phyloP scores from a whole-genome alignment of 208 protist genomes.

The Leishmania arabica region DNA sequence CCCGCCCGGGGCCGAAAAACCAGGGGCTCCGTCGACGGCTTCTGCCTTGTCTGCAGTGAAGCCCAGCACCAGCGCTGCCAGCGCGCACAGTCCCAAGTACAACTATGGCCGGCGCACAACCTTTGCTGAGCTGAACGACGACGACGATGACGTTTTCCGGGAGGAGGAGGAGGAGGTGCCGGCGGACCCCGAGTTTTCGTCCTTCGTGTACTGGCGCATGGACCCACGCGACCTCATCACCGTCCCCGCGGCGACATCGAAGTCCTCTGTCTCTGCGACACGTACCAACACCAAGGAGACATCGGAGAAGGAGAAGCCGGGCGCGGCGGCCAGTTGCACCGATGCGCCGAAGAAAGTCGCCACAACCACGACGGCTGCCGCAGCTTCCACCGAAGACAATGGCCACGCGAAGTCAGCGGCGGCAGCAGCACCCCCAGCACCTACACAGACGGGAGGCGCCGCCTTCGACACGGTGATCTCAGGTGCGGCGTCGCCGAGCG shows the following conservation, averaged over 20 bases:
- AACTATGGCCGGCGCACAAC: slow-evolving; percentile 11
- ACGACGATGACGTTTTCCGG: not conserved
- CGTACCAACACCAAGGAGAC: not conserved
- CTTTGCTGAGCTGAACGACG: not conserved
- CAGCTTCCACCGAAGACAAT: not conserved
- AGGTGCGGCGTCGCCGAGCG: not conserved
- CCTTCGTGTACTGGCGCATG: slow-evolving; percentile 81
- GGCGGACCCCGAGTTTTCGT: slow-evolving; percentile 70
- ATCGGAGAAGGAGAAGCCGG: not conserved
- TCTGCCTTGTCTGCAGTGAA: not conserved
- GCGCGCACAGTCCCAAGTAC: slow-evolving; percentile 1
- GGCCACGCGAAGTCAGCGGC: not conserved
- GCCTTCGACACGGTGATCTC: not conserved
- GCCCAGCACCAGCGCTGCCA: not conserved
- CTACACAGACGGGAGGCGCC: not conserved
- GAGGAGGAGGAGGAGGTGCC: slow-evolving; percentile 33
- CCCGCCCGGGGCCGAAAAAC: not conserved
- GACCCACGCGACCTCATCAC: slow-evolving; percentile 54
- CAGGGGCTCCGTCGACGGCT: not conserved
- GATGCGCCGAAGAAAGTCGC: not conserved
- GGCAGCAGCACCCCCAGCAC: not conserved
- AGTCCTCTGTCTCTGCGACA: not conserved
- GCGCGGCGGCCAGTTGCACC: not conserved
- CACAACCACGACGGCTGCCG: not conserved
- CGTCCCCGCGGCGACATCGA: not conserved